These are phyloP conservation scores for Colletotrichum lupini DNA, from an alignment of 2,329 filamentous ascomycete genomes.

Conservation along the genomic window DNA sequence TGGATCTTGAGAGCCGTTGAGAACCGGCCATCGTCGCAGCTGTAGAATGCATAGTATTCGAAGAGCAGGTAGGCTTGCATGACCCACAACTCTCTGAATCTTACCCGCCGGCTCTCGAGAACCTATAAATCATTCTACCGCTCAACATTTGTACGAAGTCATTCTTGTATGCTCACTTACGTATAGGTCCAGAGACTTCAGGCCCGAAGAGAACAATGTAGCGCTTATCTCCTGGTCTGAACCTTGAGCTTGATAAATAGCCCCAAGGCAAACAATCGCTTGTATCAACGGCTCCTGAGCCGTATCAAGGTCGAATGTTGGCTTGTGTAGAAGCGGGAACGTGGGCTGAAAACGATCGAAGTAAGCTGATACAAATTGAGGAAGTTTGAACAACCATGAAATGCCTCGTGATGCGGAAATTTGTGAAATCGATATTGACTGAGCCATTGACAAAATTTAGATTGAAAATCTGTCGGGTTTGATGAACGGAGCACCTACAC, in stretches of 20 bases:
- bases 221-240: background rate
- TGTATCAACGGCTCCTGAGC: background rate
- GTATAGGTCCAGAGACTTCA: background rate
- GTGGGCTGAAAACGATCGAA: slow-evolving; percentile 1
- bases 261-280: background rate
- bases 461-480: too few species aligned
- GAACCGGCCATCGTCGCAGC: background rate
- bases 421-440: background rate
- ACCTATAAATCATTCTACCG: background rate
- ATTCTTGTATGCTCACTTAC: background rate
- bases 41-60: background rate
- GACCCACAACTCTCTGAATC: background rate
- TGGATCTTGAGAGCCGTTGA: background rate
- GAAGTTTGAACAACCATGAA: slow-evolving; percentile 12
- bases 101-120: background rate
- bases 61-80: slow-evolving; percentile 10
- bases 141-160: background rate
- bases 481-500: too few species aligned
- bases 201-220: background rate
- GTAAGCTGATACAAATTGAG: slow-evolving; percentile 1
- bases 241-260: background rate
- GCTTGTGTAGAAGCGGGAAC: background rate
- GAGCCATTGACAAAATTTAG: background rate
- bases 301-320: background rate
- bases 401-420: background rate